A percentile compares a stretch with the other conserved stretches of the same genome.
phyloP scores from a whole-genome alignment of 768 basidiomycete genomes.

The Boletus tomentosulus region DNA sequence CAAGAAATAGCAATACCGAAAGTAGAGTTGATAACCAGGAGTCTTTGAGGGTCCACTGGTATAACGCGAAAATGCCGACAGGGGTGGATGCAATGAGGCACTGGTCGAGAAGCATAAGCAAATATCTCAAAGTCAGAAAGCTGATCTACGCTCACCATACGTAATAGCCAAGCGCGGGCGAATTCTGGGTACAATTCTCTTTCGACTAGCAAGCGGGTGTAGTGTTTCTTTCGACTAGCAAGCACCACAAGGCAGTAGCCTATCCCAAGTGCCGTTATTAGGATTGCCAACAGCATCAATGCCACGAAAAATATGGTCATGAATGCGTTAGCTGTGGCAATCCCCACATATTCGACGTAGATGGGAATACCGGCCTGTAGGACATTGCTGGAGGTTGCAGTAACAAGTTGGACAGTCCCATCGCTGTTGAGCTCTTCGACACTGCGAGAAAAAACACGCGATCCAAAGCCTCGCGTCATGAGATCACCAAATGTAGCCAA shows the following conservation, averaged over 20 bases:
- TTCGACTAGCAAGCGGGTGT: slow-evolving; percentile 13
- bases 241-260: slow-evolving; percentile 44
- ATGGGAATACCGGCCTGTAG: slow-evolving; percentile 80
- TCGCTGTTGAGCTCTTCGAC: slow-evolving; percentile 21
- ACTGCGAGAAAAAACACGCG: slow-evolving; percentile 11
- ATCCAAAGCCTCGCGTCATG: slow-evolving; percentile 2
- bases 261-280: slow-evolving; percentile 46
- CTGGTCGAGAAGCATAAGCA: slow-evolving; percentile 30
- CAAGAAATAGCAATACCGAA: slow-evolving; percentile 64
- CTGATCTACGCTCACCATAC: slow-evolving; percentile 49
- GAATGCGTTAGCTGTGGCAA: slow-evolving; percentile 85
- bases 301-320: slow-evolving; percentile 79
- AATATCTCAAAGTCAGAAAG: neutral
- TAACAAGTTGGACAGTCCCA: slow-evolving; percentile 59
- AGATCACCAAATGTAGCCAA: slow-evolving; percentile 11
- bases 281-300: slow-evolving; percentile 65
- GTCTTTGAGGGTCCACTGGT: slow-evolving; percentile 88
- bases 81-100: slow-evolving; percentile 65
- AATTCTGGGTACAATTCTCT: slow-evolving; percentile 42
- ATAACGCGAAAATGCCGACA: slow-evolving; percentile 72
- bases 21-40: slow-evolving; percentile 83
- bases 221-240: slow-evolving; percentile 17
- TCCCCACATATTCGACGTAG: slow-evolving; percentile 70
- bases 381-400: slow-evolving; percentile 56
- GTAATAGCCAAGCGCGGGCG: slow-evolving; percentile 57